phyloP scores from a whole-genome alignment of 345 rosid species.

The Populus davidiana region DNA sequence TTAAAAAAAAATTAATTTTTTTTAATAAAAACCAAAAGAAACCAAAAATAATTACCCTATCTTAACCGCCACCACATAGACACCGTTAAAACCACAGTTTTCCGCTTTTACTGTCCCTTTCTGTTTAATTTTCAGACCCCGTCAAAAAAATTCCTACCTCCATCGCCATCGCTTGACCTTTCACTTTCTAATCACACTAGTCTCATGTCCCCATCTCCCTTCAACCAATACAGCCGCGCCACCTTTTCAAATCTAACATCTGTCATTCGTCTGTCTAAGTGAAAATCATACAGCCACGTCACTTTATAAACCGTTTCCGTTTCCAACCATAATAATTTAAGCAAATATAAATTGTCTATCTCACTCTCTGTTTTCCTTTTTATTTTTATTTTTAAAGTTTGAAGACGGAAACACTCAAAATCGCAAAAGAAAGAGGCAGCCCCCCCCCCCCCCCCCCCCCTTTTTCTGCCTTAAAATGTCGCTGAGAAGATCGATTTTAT shows the following conservation, averaged over 20 bases:
- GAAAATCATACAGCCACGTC: background rate
- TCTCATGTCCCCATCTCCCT: background rate
- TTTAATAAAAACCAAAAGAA: too few relatives aligned
- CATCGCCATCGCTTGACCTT: background rate
- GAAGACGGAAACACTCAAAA: background rate
- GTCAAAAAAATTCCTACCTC: constrained; percentile 4
- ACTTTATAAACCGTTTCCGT: background rate
- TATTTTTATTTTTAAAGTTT: background rate
- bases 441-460: background rate
- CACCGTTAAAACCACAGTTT: background rate
- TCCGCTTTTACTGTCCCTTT: background rate
- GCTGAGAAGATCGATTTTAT: constrained; percentile 50
- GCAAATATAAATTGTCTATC: background rate
- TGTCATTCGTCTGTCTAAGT: background rate
- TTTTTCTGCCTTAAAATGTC: constrained; percentile 35
- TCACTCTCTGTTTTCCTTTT: too few relatives aligned
- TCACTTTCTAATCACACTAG: background rate
- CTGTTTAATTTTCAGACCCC: background rate
- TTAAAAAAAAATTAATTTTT: too few relatives aligned
- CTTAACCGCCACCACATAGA: too few relatives aligned
- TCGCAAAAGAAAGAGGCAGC: background rate
- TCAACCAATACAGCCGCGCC: background rate
- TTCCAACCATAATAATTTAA: background rate
- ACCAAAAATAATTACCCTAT: too few relatives aligned
- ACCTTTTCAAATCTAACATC: background rate